Evolutionary conservation across 129 eudicot species (phyloP), one percentile per base, ranked within the genome.

Genomic region (Smallanthus sonchifolius): DNA sequence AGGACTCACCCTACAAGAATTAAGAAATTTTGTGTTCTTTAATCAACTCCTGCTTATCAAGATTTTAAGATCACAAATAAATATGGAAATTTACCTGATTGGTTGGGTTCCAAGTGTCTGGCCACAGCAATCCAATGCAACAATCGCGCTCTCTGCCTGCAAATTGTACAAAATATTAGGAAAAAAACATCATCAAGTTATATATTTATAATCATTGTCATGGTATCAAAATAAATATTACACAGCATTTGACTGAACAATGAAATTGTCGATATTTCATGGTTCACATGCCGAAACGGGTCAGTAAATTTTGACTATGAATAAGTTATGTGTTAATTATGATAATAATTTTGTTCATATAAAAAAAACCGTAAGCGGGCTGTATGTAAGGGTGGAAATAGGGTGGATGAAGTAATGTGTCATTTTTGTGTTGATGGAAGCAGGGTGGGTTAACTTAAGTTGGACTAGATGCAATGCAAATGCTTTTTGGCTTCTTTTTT

Each of bases 81-180:
- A 6, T 37, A 54, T 24, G 36, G 24, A 45, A 17, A 63, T 32
- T 62, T 80, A 86, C 98, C 98, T 93, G 77, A 93, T 62, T 49
- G 89, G 96, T 63, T 90, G 97, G 72, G 91, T 83, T 81, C 96
- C 98, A 65, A 93, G 77, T 34, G 87, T 73, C 77, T 86, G 90
- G 13, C 98, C 98, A 62, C 98, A 88, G 70, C 98, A 90, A 77
- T 90, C 87, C 79, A 93, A 83, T 30, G 98, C 98, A 49, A 86
- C 15, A 60, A 93, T 90, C 19, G 98, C 97, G 79, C 98, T 90
- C 73, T 93, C 97, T 59, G 98, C 96, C 97, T 93, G 86, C 64
- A 81, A 16, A 77, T 65, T 37, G 44, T 51, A 24, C 36, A 47
- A 52, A 65, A 72, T 16, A 40, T 57, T 4, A 69, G 9, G 14